Evolutionary conservation across 2,329 filamentous ascomycete genomes (phyloP).

Genomic region (Colletotrichum shisoi): DNA sequence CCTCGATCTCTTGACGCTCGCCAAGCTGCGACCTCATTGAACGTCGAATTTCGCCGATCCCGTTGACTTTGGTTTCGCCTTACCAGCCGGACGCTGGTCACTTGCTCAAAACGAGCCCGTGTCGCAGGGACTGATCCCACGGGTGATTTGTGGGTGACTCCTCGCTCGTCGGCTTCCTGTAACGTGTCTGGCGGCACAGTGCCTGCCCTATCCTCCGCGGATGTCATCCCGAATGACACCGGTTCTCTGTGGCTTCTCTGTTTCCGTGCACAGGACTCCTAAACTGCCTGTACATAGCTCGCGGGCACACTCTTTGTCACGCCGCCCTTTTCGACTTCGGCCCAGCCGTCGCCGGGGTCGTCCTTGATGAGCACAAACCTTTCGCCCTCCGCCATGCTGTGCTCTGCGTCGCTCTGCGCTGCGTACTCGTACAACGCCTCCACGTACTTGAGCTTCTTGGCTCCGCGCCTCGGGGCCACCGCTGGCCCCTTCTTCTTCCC

Average conservation of each 20-base stretch:
- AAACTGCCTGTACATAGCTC: constrained; percentile 85
- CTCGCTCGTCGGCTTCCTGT: not conserved
- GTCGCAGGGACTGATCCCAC: not conserved
- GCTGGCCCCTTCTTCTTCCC: constrained; percentile 88
- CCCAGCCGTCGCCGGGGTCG: constrained; percentile 94
- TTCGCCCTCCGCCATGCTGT: constrained; percentile 90
- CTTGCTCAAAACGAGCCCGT: constrained; percentile 1
- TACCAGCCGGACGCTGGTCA: constrained; percentile 39
- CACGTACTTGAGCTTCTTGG: constrained; percentile 93
- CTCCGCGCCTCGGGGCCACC: constrained; percentile 87
- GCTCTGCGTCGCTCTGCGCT: constrained; percentile 84
- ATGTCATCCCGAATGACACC: not conserved
- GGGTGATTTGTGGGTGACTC: not conserved
- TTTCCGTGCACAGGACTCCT: constrained; percentile 43
- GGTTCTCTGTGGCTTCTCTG: constrained; percentile 3
- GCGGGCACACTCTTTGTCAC: constrained; percentile 88
- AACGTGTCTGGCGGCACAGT: not conserved
- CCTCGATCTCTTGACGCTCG: constrained; percentile 13
- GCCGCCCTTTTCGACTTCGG: constrained; percentile 92
- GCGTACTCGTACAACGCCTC: constrained; percentile 93
- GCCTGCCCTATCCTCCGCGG: not conserved
- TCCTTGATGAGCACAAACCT: constrained; percentile 87
- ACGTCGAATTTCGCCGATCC: constrained; percentile 34
- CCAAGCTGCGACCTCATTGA: constrained; percentile 5
- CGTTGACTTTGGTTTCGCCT: constrained; percentile 35